Percentiles rank a stretch among this genome's conserved stretches.
phyloP scores from a whole-genome alignment of 495 filamentous ascomycete species.

The Aspergillus haitiensis region DNA sequence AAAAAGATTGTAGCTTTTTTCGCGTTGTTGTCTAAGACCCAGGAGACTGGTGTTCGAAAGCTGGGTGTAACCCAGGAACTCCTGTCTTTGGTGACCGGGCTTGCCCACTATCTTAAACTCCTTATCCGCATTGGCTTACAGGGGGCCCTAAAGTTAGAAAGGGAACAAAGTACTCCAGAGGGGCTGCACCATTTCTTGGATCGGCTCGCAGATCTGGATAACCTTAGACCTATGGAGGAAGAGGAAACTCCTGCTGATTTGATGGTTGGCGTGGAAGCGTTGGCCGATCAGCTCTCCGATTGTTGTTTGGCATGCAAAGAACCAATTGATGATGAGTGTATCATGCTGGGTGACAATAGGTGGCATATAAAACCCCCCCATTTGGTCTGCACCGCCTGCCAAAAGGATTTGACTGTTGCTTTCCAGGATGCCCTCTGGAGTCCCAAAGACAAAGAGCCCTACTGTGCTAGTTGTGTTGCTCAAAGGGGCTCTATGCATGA shows the following conservation, averaged over 20 bases:
- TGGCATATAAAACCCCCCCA: conserved; percentile 77
- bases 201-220: conserved; percentile 72
- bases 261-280: conserved; percentile 66
- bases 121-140: conserved; percentile 96
- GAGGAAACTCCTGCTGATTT: conserved; percentile 72
- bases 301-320: conserved; percentile 77
- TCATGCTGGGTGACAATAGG: conserved; percentile 65
- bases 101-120: conserved; percentile 97
- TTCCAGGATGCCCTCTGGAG: conserved; percentile 66
- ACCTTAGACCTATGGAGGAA: conserved; percentile 56
- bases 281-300: conserved; percentile 79
- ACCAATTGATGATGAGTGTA: conserved; percentile 92
- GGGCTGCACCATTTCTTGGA: conserved; percentile 80
- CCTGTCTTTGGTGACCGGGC: conserved; percentile 88
- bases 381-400: conserved; percentile 72
- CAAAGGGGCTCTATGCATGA: conserved; percentile 46
- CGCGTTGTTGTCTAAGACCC: conserved; percentile 85
- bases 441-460: conserved; percentile 60
- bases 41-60: conserved; percentile 81
- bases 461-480: conserved; percentile 67
- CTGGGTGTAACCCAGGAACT: conserved; percentile 97
- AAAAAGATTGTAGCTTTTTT: conserved; percentile 99
- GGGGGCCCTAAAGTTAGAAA: conserved; percentile 86
- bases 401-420: conserved; percentile 64
- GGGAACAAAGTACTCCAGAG: conserved; percentile 69